Percentiles rank a stretch among this genome's conserved stretches.
These are phyloP conservation scores for Wickerhamomyces pijperi DNA, from an alignment of 805 yeast genomes.

Conservation along the genomic window DNA sequence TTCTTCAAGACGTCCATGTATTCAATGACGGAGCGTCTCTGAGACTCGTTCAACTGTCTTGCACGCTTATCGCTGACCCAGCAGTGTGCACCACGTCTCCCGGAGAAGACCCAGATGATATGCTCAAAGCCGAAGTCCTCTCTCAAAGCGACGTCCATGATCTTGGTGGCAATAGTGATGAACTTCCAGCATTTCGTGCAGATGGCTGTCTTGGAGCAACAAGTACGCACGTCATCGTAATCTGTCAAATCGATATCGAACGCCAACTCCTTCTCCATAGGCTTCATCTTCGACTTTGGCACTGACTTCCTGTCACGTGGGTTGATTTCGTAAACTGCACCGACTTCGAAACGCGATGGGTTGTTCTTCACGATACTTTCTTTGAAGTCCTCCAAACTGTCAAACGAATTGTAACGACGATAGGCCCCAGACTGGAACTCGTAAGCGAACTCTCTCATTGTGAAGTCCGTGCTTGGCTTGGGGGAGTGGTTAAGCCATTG, in stretches of 20 bases:
- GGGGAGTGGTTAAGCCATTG: slow-evolving; percentile 87
- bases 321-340: slow-evolving; percentile 80
- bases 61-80: slow-evolving; percentile 92
- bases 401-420: slow-evolving; percentile 77
- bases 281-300: slow-evolving; percentile 68
- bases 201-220: slow-evolving; percentile 78
- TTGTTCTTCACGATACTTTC: slow-evolving; percentile 59
- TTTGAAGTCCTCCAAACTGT: slow-evolving; percentile 60
- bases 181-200: slow-evolving; percentile 92
- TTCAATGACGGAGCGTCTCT: slow-evolving; percentile 71
- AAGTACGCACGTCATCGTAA: slow-evolving; percentile 87
- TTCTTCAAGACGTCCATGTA: slow-evolving; percentile 69
- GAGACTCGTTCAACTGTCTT: slow-evolving; percentile 56
- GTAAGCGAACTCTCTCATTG: slow-evolving; percentile 88
- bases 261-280: slow-evolving; percentile 78
- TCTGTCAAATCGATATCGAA: slow-evolving; percentile 97
- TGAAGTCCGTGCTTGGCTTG: slow-evolving; percentile 62
- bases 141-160: slow-evolving; percentile 57
- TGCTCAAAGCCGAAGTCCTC: slow-evolving; percentile 87
- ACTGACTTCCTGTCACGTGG: slow-evolving; percentile 79
- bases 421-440: slow-evolving; percentile 83
- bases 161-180: slow-evolving; percentile 71
- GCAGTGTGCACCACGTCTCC: slow-evolving; percentile 98
- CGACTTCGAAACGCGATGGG: slow-evolving; percentile 91
- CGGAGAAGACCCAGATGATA: slow-evolving; percentile 91